Percentiles rank a stretch among this genome's conserved stretches.
Evolutionary conservation across 192 early-diverging fungal species (phyloP).

Genomic region (Podila epigama): DNA sequence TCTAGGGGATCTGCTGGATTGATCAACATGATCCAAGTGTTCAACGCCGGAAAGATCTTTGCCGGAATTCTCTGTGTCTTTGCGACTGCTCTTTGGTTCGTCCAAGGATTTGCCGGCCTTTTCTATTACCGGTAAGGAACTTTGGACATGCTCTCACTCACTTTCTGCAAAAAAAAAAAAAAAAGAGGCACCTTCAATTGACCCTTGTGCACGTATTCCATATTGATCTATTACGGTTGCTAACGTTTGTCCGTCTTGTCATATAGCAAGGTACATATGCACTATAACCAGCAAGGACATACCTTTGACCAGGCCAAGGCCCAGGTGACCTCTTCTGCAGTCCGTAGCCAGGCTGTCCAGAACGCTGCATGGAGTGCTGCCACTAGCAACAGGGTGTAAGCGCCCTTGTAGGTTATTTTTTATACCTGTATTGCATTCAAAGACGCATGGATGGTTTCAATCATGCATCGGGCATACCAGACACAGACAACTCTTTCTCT

Average conservation of each 20-base stretch:
- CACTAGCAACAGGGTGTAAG: conserved; percentile 44
- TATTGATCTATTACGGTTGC: background rate
- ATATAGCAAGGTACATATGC: conserved; percentile 65
- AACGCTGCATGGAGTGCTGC: conserved; percentile 59
- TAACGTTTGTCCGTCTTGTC: conserved; percentile 22
- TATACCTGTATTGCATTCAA: conserved; percentile 1
- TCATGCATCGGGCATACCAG: background rate
- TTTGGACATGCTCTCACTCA: background rate
- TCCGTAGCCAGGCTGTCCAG: conserved; percentile 57
- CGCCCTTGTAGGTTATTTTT: no score
- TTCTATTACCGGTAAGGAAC: conserved; percentile 41
- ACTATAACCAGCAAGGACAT: conserved; percentile 74
- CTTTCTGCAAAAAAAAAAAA: no score
- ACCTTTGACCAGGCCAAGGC: conserved; percentile 76
- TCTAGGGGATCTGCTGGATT: conserved; percentile 78
- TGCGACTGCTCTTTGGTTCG: conserved; percentile 57
- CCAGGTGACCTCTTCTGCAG: conserved; percentile 49
- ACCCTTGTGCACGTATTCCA: background rate
- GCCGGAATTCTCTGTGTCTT: conserved; percentile 68
- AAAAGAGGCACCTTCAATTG: background rate
- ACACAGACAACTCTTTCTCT: no score
- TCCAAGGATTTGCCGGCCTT: conserved; percentile 36
- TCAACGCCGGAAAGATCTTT: conserved; percentile 73
- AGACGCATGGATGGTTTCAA: no score
- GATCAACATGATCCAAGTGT: conserved; percentile 77